Base-by-base conservation (phyloP, 108 stramenopile species). In the Chaetoceros tenuissimus region DNA sequence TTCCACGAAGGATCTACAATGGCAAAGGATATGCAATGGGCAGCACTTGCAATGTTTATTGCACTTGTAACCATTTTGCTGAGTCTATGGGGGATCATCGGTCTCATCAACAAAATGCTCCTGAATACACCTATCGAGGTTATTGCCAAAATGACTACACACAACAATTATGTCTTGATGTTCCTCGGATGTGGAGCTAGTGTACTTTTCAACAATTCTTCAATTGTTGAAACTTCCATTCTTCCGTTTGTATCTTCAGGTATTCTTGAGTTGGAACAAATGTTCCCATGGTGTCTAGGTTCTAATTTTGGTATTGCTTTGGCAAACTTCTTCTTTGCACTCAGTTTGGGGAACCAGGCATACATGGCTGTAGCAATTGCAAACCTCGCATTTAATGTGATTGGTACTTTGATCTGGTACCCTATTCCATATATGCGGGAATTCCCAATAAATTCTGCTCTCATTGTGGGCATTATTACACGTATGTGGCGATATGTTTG, bases 321-420 rank as follows among this genome's bases (percentile, higher is more conserved):
- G 48, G 87, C 89, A 30, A 82, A 61, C 45, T 55, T 86, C 27
- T 24, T 85, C 48, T 79, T 84, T 46, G 67, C 84, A 24, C 52
- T 89, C 53, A 79, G n/a, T n/a, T n/a, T n/a, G n/a, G n/a, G n/a
- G n/a, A n/a, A n/a, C n/a, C n/a, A n/a, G n/a, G n/a, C n/a, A n/a
- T n/a, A n/a, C n/a, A n/a, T n/a, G n/a, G n/a, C n/a, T n/a, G n/a
- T n/a, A n/a, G n/a, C n/a, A n/a, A n/a, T n/a, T n/a, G n/a, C n/a
- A n/a, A n/a, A n/a, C n/a, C n/a, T n/a, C n/a, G n/a, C n/a, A n/a
- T n/a, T n/a, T n/a, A n/a, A n/a, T n/a, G n/a, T n/a, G n/a, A n/a
- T n/a, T n/a, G n/a, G n/a, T n/a, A 83, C 83, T 47, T 34, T 87
- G 48, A 83, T 87, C 46, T 92, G 81, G 80, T 92, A 87, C 68